Conservation (phyloP, 495 filamentous ascomycete species). For the Bacidia rubella region DNA sequence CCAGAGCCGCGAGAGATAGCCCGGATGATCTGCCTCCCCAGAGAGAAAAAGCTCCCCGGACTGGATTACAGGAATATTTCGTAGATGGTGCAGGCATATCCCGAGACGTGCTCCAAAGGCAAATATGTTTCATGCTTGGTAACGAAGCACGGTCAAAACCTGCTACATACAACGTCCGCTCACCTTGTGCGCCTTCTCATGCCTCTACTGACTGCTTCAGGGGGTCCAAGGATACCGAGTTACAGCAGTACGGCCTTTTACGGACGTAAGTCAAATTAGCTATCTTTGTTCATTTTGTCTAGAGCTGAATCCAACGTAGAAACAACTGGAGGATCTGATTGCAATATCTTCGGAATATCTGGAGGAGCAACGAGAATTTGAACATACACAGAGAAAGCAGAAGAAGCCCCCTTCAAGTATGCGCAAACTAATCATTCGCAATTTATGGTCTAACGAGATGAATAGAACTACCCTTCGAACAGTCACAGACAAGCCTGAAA, state of each 20-base stretch:
- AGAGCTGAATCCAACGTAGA: constrained; percentile 5
- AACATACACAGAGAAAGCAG: background rate
- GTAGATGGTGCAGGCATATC: constrained; percentile 81
- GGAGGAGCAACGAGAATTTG: constrained; percentile 12
- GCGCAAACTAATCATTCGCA: too few relatives aligned
- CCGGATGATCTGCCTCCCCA: background rate
- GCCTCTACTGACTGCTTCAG: constrained; percentile 11
- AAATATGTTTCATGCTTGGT: constrained; percentile 88
- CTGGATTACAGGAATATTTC: constrained; percentile 58
- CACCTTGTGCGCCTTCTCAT: background rate
- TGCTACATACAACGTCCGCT: constrained; percentile 62
- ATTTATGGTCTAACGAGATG: too few relatives aligned
- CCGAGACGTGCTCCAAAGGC: constrained; percentile 85
- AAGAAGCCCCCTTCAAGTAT: too few relatives aligned
- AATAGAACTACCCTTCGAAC: constrained; percentile 7
- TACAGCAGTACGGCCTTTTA: constrained; percentile 19
- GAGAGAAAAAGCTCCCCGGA: background rate
- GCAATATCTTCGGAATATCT: constrained; percentile 15
- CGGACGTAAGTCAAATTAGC: constrained; percentile 12
- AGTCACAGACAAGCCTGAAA: constrained; percentile 11
- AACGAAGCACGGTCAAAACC: constrained; percentile 84
- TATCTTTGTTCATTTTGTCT: background rate
- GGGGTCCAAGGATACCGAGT: constrained; percentile 16
- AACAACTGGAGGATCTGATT: constrained; percentile 16
- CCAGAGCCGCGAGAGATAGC: background rate